A percentile compares a stretch with the other conserved stretches of the same genome.
Conservation (phyloP, 2,329 filamentous ascomycete genomes). For the Blastomyces emzantsi region DNA sequence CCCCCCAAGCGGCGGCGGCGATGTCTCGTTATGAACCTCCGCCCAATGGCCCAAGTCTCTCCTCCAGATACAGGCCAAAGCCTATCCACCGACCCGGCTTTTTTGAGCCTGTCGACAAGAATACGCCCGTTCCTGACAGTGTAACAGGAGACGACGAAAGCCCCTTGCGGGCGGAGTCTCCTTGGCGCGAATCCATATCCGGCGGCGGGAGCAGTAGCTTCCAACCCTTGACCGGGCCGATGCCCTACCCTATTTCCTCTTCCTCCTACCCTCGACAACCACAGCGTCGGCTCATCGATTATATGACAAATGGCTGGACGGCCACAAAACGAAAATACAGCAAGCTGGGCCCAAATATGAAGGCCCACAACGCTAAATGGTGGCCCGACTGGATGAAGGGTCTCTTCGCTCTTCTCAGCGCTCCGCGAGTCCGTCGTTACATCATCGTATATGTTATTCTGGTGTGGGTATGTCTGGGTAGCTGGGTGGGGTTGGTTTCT, state of each 20-base stretch:
- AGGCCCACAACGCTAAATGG: conserved; percentile 19
- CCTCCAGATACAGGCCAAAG: background rate
- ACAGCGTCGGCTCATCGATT: conserved; percentile 30
- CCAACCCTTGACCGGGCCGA: background rate
- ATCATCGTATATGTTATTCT: conserved; percentile 29
- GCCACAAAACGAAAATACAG: background rate
- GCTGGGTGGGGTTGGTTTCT: conserved; percentile 28
- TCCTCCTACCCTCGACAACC: conserved; percentile 14
- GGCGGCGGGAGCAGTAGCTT: conserved; percentile 24
- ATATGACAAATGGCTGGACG: conserved; percentile 33
- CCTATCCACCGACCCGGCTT: background rate
- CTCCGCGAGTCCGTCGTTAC: conserved; percentile 36
- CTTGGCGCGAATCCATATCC: conserved; percentile 31
- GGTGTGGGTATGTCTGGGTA: conserved; percentile 24
- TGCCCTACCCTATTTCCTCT: background rate
- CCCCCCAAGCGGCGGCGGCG: too few species aligned
- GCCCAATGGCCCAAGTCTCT: background rate
- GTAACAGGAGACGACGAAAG: conserved; percentile 13
- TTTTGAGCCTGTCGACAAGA: conserved; percentile 22
- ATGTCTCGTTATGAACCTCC: background rate
- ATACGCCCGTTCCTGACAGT: conserved; percentile 5
- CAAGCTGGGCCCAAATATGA: conserved; percentile 15
- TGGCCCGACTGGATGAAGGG: conserved; percentile 17
- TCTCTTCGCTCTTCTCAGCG: conserved; percentile 28
- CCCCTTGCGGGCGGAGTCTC: conserved; percentile 22